Evolutionary conservation across 1,284 basidiomycete genomes (phyloP), one percentile per base, ranked within the genome.

Genomic region (Ceratobasidium sp.): DNA sequence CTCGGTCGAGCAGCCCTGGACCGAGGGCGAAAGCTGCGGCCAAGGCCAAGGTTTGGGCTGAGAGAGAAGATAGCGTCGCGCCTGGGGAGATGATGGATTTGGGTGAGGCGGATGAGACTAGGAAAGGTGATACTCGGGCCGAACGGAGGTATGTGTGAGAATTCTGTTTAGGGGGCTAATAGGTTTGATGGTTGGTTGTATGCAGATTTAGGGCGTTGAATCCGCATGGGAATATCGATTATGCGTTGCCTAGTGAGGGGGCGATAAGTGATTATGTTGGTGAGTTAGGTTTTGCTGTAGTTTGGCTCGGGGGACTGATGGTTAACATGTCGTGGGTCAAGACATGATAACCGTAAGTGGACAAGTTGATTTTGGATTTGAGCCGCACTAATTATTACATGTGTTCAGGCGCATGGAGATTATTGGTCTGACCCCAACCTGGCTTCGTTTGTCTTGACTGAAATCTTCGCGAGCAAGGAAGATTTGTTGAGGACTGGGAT

Each of bases 201-300:
- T 70, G 46, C 61, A 83, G 84, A 53, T 84, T 84, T 77, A 39
- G 80, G 55, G 84, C 84, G 15, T 77, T 84, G 42, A 84, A 84
- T 73, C 83, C 82, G 0, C 83, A 83, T 75, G 83, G 84, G 20
- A 84, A 83, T 15, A 66, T 84, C 1, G 84, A 84, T 77, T 84
- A 82, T 60, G 80, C 79, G 49, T 80, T 84, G 39, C 83, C 83
- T 10, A 81, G 81, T 15, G 82, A 83, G 46, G 83, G 84, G 18
- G 83, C 79, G 63, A 81, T 84, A 28, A 84, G 83, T 75, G 82
- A 82, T 77, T 84, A 84, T 66, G 79, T 83, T 66, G 82, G 81
- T 81, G 58, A 76, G 61, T 23, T 44, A 9, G 81, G 77, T 33
- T 53, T 23, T 33, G 33, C 49, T 61, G 53, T 7, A n/a, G 39